Percentiles rank a stretch among this genome's conserved stretches.
phyloP scores from a whole-genome alignment of 306 rosid genomes.

The Vigna mungo region DNA sequence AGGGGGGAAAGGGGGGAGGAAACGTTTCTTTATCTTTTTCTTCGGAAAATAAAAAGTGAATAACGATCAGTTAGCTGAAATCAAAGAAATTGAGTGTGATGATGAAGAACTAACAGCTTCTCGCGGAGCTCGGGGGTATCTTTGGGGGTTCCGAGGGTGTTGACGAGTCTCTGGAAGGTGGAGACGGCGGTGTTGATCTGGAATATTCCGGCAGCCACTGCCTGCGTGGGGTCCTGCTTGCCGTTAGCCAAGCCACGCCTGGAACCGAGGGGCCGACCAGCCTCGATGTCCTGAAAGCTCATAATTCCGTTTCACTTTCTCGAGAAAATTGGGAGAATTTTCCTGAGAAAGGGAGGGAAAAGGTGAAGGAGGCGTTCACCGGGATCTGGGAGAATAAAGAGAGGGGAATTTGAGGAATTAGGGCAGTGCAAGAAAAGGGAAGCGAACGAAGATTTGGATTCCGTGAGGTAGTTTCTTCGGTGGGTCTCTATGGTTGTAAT shows the following conservation, averaged over 20 bases:
- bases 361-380: neutral
- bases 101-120: conserved; percentile 73
- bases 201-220: conserved; percentile 92
- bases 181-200: conserved; percentile 98
- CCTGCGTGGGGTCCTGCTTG: conserved; percentile 90
- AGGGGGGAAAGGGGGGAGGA: neutral
- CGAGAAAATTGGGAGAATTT: conserved; percentile 53
- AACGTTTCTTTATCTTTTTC: neutral
- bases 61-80: neutral
- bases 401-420: conserved; percentile 26
- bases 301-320: conserved; percentile 52
- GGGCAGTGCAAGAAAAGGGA: conserved; percentile 13
- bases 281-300: conserved; percentile 98
- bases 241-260: conserved; percentile 73
- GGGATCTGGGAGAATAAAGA: conserved; percentile 36
- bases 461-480: conserved; percentile 41
- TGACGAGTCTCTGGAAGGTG: conserved; percentile 95
- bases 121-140: conserved; percentile 97
- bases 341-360: conserved; percentile 41
- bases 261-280: conserved; percentile 73
- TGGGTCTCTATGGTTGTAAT: conserved; percentile 26
- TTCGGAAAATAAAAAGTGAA: neutral
- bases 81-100: neutral
- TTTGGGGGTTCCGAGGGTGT: conserved; percentile 96
- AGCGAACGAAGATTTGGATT: conserved; percentile 32